Percentiles rank a stretch among this genome's conserved stretches.
Evolutionary conservation across 2,329 filamentous ascomycete genomes (phyloP).

Genomic region (Pyrenophora graminea): DNA sequence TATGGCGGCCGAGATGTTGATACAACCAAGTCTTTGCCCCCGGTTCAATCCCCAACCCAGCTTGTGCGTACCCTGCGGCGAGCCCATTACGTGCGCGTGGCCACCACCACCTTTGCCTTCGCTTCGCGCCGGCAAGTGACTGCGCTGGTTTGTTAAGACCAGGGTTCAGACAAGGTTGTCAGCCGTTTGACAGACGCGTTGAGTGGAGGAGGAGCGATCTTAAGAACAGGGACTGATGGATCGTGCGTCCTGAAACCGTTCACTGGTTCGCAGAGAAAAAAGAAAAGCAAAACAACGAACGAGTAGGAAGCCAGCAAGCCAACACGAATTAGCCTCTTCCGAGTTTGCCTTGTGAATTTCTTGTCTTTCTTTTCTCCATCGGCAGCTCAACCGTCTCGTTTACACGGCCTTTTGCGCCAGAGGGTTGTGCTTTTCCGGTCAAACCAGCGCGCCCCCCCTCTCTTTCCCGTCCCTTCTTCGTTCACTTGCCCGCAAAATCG

Average conservation of each 20-base stretch:
- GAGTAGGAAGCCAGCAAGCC: neutral
- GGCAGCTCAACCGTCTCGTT: neutral
- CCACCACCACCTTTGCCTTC: neutral
- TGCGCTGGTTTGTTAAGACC: too few relatives aligned
- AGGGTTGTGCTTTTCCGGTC: neutral
- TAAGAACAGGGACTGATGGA: neutral
- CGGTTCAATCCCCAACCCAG: neutral
- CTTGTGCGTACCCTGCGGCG: constrained; percentile 3
- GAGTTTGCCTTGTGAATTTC: too few relatives aligned
- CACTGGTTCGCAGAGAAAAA: neutral
- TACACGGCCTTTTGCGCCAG: too few relatives aligned
- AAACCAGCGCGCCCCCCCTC: neutral
- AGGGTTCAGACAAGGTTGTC: neutral
- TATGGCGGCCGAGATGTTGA: too few relatives aligned
- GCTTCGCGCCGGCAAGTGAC: too few relatives aligned
- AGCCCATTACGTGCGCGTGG: constrained; percentile 2
- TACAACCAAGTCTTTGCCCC: neutral
- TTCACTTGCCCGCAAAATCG: too few relatives aligned
- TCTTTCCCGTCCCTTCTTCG: too few relatives aligned
- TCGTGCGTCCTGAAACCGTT: neutral
- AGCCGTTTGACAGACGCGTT: neutral
- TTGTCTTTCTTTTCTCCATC: neutral
- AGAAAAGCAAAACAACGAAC: neutral
- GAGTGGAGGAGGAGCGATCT: constrained; percentile 4
- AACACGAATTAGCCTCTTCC: too few relatives aligned